These are phyloP conservation scores for Centella asiatica DNA, from an alignment of 129 eudicot species.

Conservation along the genomic window DNA sequence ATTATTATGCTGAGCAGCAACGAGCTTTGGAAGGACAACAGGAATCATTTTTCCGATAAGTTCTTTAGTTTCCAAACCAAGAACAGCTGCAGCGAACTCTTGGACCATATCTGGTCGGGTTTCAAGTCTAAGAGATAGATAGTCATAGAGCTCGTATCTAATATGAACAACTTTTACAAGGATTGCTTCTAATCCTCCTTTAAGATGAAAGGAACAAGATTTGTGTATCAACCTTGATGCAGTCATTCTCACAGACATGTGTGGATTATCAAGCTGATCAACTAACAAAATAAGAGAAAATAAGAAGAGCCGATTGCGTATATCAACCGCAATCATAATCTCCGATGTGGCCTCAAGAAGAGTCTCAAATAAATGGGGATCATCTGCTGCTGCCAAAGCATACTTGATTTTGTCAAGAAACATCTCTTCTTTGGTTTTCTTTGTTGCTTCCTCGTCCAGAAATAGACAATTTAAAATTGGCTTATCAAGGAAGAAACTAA, in stretches of 20 bases:
- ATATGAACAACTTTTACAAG: conserved; percentile 48
- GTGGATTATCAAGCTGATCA: conserved; percentile 77
- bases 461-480: conserved; percentile 51
- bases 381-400: conserved; percentile 60
- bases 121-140: conserved; percentile 54
- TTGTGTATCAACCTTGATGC: conserved; percentile 62
- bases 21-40: conserved; percentile 85
- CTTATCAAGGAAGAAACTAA: conserved; percentile 61
- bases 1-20: conserved; percentile 53
- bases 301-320: conserved; percentile 58
- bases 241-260: conserved; percentile 49
- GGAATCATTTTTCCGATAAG: conserved; percentile 81
- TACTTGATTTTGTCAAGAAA: conserved; percentile 63
- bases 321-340: conserved; percentile 64
- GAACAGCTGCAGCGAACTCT: conserved; percentile 84
- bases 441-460: conserved; percentile 24
- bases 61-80: conserved; percentile 57
- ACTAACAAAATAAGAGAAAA: conserved; percentile 65
- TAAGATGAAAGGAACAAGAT: conserved; percentile 61
- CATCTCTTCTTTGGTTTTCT: conserved; percentile 42
- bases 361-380: conserved; percentile 72
- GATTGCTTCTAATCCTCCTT: conserved; percentile 65
- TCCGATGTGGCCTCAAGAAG: conserved; percentile 71
- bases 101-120: conserved; percentile 61
- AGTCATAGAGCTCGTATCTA: conserved; percentile 58